These are phyloP conservation scores for Adansonia gregorii DNA, from an alignment of 441 rosid species.

Conservation along the genomic window DNA sequence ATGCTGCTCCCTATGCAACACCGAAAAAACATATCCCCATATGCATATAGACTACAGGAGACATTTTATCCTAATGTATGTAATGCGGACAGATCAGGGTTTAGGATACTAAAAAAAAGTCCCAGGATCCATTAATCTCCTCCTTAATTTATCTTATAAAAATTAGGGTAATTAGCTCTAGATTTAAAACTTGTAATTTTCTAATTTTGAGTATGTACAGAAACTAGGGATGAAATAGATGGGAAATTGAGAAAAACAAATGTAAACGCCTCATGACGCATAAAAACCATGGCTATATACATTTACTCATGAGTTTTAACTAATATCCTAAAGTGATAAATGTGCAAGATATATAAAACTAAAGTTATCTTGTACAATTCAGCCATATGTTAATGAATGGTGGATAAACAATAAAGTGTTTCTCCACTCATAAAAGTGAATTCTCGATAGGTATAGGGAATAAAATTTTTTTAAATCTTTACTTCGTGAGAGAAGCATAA, in stretches of 20 bases:
- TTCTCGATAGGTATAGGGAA: slow-evolving; percentile 19
- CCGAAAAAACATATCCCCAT: neutral
- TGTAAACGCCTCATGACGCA: neutral
- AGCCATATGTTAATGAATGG: neutral
- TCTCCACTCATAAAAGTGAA: slow-evolving; percentile 28
- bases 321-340: neutral
- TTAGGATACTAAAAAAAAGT: neutral
- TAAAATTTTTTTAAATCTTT: slow-evolving; percentile 15
- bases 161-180: neutral
- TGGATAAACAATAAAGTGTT: slow-evolving; percentile 22
- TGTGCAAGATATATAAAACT: neutral
- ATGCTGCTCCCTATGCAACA: slow-evolving; percentile 3
- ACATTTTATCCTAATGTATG: neutral
- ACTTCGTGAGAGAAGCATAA: slow-evolving; percentile 18
- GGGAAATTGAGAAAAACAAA: neutral
- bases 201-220: neutral
- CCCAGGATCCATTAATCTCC: neutral
- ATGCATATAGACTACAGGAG: neutral
- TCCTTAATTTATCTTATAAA: neutral
- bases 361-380: neutral
- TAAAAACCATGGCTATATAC: neutral
- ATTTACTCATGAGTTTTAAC: neutral
- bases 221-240: neutral
- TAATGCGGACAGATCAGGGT: neutral
- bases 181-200: neutral